Evolutionary conservation across 192 early-diverging fungal genomes (phyloP).

Genomic region (Coemansia sp.): DNA sequence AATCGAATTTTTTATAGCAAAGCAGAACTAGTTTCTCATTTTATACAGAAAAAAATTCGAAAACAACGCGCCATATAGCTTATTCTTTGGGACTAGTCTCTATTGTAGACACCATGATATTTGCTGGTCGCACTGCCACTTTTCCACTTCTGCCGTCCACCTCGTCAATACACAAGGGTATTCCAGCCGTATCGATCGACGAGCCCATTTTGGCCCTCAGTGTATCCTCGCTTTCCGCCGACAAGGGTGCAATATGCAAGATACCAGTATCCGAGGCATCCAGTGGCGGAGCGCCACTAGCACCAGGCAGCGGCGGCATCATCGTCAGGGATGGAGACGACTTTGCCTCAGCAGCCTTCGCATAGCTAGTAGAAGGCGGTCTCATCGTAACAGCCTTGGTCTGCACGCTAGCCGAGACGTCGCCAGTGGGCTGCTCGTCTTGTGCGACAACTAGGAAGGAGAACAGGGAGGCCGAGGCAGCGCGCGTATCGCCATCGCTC

Average conservation of each 20-base stretch:
- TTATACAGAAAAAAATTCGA: neutral
- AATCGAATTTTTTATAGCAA: neutral
- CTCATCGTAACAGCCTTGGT: constrained; percentile 12
- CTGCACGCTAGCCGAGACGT: neutral
- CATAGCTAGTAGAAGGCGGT: neutral
- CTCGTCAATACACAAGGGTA: constrained; percentile 42
- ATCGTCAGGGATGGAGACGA: neutral
- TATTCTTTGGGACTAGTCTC: constrained; percentile 1
- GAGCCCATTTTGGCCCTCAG: constrained; percentile 22
- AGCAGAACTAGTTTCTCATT: neutral
- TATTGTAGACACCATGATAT: neutral
- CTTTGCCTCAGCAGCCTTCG: neutral
- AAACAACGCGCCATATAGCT: neutral
- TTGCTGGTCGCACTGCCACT: constrained; percentile 23
- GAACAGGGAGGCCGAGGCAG: constrained; percentile 22
- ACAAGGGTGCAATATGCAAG: constrained; percentile 27
- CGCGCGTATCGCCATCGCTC: neutral
- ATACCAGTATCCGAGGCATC: constrained; percentile 51
- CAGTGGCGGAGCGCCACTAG: constrained; percentile 20
- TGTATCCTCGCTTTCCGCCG: constrained; percentile 14
- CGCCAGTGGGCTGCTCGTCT: constrained; percentile 2
- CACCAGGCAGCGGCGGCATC: neutral
- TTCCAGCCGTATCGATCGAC: constrained; percentile 15
- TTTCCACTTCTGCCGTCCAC: constrained; percentile 18
- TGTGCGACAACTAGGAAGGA: constrained; percentile 19